Conservation (phyloP, 352 stramenopile species). For the Phytopythium sindhum region DNA sequence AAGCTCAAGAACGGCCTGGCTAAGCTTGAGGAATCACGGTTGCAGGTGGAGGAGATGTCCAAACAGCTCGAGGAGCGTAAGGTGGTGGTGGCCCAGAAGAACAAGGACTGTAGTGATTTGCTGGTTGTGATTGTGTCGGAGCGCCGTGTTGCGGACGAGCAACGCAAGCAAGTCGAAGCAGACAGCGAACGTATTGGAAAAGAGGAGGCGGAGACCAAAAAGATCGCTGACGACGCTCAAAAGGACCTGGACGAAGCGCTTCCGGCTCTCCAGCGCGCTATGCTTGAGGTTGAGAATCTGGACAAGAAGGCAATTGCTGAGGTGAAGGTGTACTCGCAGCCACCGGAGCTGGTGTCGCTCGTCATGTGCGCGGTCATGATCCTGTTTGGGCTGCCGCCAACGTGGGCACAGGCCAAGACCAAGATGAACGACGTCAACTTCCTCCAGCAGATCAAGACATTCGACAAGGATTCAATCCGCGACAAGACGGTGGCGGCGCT, state of each 20-base stretch:
- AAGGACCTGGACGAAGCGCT: conserved; percentile 94
- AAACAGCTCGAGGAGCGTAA: conserved; percentile 88
- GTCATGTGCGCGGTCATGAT: conserved; percentile 96
- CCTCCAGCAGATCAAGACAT: conserved; percentile 92
- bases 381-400: conserved; percentile 91
- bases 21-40: conserved; percentile 77
- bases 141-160: conserved; percentile 91
- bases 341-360: conserved; percentile 89
- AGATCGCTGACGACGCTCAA: conserved; percentile 93
- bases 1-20: conserved; percentile 82
- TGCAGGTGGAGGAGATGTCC: conserved; percentile 86
- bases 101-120: conserved; percentile 95
- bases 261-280: conserved; percentile 90
- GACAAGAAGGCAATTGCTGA: conserved; percentile 95
- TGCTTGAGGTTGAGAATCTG: conserved; percentile 93
- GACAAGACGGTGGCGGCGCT: conserved; percentile 92
- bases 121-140: conserved; percentile 94
- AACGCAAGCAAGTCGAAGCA: conserved; percentile 92
- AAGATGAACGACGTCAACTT: conserved; percentile 94
- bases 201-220: conserved; percentile 91
- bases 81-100: conserved; percentile 86
- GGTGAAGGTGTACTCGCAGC: conserved; percentile 94
- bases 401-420: conserved; percentile 92
- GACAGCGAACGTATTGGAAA: conserved; percentile 90
- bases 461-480: conserved; percentile 95